These are phyloP conservation scores for Cytospora chrysosperma DNA, from an alignment of 2,329 filamentous ascomycete genomes.

Conservation along the genomic window DNA sequence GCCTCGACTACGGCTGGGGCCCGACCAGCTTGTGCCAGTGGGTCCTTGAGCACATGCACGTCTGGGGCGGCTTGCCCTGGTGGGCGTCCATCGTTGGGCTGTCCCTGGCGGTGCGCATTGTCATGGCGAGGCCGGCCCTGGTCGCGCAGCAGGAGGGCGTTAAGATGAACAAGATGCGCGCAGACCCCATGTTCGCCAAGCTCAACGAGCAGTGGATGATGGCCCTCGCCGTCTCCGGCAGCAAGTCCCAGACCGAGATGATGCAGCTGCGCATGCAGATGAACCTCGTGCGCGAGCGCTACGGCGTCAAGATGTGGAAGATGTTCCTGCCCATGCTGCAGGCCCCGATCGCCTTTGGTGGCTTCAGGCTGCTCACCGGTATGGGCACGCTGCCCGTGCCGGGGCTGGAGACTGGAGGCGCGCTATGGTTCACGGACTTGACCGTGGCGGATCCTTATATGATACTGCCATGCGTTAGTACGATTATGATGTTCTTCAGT, in stretches of 20 bases:
- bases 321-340: conserved; percentile 56
- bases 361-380: conserved; percentile 72
- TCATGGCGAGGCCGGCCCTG: conserved; percentile 66
- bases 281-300: conserved; percentile 47
- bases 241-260: conserved; percentile 46
- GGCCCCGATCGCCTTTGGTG: conserved; percentile 73
- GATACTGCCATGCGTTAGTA: conserved; percentile 65
- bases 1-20: conserved; percentile 85
- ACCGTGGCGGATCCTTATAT: conserved; percentile 74
- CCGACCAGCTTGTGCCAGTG: conserved; percentile 72
- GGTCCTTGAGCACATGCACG: conserved; percentile 77
- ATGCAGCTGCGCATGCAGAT: conserved; percentile 50
- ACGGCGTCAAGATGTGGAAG: conserved; percentile 53
- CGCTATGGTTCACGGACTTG: conserved; percentile 78
- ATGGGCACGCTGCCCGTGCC: conserved; percentile 82
- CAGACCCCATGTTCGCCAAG: conserved; percentile 55
- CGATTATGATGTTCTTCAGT: conserved; percentile 54
- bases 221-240: conserved; percentile 34
- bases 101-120: conserved; percentile 62
- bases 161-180: conserved; percentile 56
- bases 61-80: conserved; percentile 77
- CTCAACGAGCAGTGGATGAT: conserved; percentile 51
- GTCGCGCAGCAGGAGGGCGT: conserved; percentile 61
- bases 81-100: conserved; percentile 70
- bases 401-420: conserved; percentile 66